A percentile compares a stretch with the other conserved stretches of the same genome.
These are phyloP conservation scores for Pseudocercospora macadamiae DNA, from an alignment of 2,329 filamentous ascomycete species.

Conservation along the genomic window DNA sequence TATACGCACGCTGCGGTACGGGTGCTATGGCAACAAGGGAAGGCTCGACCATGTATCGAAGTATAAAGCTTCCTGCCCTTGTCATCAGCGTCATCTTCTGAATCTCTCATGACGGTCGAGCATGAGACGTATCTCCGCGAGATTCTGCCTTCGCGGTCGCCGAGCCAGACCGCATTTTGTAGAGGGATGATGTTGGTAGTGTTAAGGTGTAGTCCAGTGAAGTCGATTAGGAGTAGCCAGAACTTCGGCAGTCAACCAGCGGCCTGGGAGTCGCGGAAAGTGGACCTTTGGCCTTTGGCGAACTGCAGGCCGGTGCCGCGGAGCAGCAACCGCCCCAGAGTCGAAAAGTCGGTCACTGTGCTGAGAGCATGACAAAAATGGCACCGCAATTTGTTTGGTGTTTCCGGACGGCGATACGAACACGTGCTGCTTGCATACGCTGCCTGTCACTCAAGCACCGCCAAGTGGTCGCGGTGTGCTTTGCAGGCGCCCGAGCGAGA, in stretches of 20 bases:
- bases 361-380: not conserved
- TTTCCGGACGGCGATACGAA: not conserved
- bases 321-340: not conserved
- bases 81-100: not conserved
- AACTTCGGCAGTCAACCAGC: not conserved
- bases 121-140: not conserved
- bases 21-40: not conserved
- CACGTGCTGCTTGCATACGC: not conserved
- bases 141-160: not conserved
- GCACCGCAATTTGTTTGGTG: not conserved
- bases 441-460: not conserved
- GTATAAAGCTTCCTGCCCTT: not conserved
- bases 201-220: not conserved
- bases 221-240: not conserved
- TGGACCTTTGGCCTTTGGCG: not conserved
- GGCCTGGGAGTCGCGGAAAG: not conserved
- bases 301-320: not conserved
- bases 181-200: not conserved
- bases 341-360: conserved; percentile 1
- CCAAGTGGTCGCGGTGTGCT: not conserved
- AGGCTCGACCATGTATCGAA: not conserved
- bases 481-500: not conserved
- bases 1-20: not conserved
- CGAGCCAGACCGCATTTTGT: not conserved
- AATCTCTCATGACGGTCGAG: not conserved